These are phyloP conservation scores for Eleusine coracana DNA, from an alignment of 176 grass and related monocot species.

Conservation along the genomic window DNA sequence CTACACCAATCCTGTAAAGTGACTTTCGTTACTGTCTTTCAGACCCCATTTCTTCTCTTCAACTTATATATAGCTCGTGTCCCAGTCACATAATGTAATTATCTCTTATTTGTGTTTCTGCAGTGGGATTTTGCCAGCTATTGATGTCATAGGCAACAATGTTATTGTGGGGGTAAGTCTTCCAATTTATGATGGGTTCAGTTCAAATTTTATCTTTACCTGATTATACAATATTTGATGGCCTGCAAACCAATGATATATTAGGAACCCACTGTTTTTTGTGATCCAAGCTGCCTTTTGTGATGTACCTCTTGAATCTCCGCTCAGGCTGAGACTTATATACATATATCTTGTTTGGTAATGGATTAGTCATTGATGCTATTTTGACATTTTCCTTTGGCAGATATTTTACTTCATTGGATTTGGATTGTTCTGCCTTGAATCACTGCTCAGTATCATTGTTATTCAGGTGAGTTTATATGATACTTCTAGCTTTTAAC, in stretches of 20 bases:
- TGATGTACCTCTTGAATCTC: conserved; percentile 15
- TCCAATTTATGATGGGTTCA: background rate
- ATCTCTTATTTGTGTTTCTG: conserved; percentile 14
- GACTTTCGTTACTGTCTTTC: background rate
- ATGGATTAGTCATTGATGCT: conserved; percentile 10
- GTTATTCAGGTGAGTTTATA: conserved; percentile 79
- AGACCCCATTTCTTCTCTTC: background rate
- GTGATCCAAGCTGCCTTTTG: conserved; percentile 18
- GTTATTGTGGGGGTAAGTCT: conserved; percentile 85
- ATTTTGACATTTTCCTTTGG: conserved; percentile 30
- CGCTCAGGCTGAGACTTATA: background rate
- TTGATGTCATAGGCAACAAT: conserved; percentile 72
- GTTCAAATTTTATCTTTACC: background rate
- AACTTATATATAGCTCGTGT: background rate
- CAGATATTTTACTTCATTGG: conserved; percentile 98
- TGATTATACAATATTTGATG: background rate
- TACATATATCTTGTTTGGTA: background rate
- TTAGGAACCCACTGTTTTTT: background rate
- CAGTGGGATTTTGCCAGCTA: conserved; percentile 91
- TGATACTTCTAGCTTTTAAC: background rate
- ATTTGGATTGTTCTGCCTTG: conserved; percentile 88
- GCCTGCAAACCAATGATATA: conserved; percentile 6
- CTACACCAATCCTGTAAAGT: conserved; percentile 19
- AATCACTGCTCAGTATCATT: conserved; percentile 74
- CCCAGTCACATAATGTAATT: conserved; percentile 22